phyloP scores from a whole-genome alignment of 257 asterid species.

The Nicotiana sylvestris region DNA sequence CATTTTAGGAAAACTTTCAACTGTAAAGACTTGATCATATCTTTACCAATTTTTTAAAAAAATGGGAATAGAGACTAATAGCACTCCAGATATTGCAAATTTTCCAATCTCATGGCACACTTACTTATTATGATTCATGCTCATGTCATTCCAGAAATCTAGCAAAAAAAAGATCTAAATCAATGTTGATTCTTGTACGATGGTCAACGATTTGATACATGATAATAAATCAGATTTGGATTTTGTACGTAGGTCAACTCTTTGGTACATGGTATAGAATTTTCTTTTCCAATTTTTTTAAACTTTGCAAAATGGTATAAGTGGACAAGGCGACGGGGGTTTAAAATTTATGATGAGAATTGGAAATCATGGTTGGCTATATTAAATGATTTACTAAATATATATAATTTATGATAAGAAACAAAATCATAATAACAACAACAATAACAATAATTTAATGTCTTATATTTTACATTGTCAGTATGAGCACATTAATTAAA shows the following conservation, averaged over 20 bases:
- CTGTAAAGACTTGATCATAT: neutral
- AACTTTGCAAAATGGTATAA: neutral
- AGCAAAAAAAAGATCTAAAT: neutral
- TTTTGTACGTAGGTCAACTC: neutral
- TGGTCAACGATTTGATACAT: neutral
- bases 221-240: neutral
- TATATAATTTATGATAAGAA: neutral
- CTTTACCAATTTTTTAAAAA: neutral
- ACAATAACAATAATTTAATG: too few relatives aligned
- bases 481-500: neutral
- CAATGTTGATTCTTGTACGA: neutral
- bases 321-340: too few relatives aligned
- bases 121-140: neutral
- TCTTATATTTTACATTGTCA: neutral
- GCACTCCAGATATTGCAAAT: neutral
- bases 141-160: neutral
- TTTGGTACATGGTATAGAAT: neutral
- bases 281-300: too few relatives aligned
- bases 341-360: too few relatives aligned
- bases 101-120: neutral
- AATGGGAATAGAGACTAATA: too few relatives aligned
- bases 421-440: too few relatives aligned
- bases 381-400: neutral
- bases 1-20: too few relatives aligned
- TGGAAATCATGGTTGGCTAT: neutral